phyloP scores from a whole-genome alignment of 1,284 basidiomycete genomes.

The Apiotrichum veenhuisii region DNA sequence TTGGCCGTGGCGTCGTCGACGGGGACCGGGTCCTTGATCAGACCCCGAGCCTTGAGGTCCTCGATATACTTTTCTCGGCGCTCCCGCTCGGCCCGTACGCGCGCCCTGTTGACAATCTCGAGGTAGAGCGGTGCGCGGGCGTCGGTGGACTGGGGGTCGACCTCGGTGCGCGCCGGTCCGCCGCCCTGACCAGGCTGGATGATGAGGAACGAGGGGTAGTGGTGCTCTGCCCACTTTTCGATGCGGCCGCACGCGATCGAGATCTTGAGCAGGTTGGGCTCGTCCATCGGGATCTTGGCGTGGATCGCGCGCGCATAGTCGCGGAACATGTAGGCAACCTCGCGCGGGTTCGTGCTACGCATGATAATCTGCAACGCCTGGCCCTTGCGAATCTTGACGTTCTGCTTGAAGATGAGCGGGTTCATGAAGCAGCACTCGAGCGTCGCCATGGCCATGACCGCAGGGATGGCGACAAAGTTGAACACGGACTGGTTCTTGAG shows the following conservation, averaged over 20 bases:
- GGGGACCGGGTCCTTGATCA: conserved; percentile 12
- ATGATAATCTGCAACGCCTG: conserved; percentile 84
- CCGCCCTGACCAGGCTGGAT: conserved; percentile 48
- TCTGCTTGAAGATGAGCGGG: conserved; percentile 76
- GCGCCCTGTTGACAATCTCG: conserved; percentile 29
- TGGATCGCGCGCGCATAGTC: conserved; percentile 80
- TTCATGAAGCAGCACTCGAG: conserved; percentile 92
- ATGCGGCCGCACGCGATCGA: conserved; percentile 81
- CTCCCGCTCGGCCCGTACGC: conserved; percentile 25
- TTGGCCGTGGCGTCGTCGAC: not conserved
- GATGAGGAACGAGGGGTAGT: conserved; percentile 78
- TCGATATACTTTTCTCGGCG: conserved; percentile 35
- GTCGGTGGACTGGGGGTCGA: conserved; percentile 55
- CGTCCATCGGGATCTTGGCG: conserved; percentile 67
- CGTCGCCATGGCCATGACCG: conserved; percentile 94
- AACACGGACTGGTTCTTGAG: conserved; percentile 90
- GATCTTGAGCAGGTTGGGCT: conserved; percentile 81
- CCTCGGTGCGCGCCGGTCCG: conserved; percentile 39
- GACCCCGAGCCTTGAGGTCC: conserved; percentile 19
- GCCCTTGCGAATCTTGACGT: conserved; percentile 94
- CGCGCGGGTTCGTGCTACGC: conserved; percentile 82
- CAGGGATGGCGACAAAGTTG: conserved; percentile 95
- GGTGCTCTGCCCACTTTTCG: conserved; percentile 83
- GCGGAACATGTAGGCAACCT: conserved; percentile 85
- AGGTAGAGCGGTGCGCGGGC: conserved; percentile 52